Base-by-base conservation (phyloP, 2,329 filamentous ascomycete genomes). In the Shiraia bambusicola region DNA sequence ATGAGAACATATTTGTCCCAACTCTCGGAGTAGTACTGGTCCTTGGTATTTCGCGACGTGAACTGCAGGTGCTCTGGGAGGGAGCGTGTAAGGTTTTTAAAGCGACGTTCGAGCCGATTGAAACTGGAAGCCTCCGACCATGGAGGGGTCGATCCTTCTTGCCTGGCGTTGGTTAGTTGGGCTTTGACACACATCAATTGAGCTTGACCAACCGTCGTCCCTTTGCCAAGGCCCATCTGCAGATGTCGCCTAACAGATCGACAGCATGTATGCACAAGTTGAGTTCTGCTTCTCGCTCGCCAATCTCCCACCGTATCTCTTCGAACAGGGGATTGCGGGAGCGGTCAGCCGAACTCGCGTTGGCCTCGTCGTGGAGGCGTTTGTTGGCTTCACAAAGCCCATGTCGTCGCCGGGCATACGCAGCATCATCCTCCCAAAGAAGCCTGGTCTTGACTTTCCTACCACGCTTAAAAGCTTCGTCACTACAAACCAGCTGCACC, bases 401-500 rank as follows among this genome's bases (percentile, higher is more conserved):
- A 7, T 45, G 39, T 38, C 54, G 52, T 28, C 49, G 44, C 14
- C 40, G 27, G 26, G 33, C 40, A 27, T 52, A 56, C n/a, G 43
- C 40, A 10, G 31, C 39, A 15, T 58, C 49, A 15, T 45, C 37
- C 34, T 58, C 58, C 1, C 52, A 48, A 24, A 62, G 38, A 16
- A 53, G 43, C 16, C 45, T 47, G 1, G 63, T 81, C 10, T 72
- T 73, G 1, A 81, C 79, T 29, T 81, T 78, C 43, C 79, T 73
- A 0, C 78, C 81, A 39, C 84, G 77, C 33, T 82, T 73, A 52
- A 87, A 88, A 0, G 79, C 77, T 36, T 79, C 71, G 37, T 87
- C 83, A 26, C 82, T 82, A 50, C 83, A 86, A 2, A 84, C 84
- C 4, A 88, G 71, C 58, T 85, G 83, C 14, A 87, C 81, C 25